These are phyloP conservation scores for Thyridium curvatum DNA, from an alignment of 2,329 filamentous ascomycete genomes.

Conservation along the genomic window DNA sequence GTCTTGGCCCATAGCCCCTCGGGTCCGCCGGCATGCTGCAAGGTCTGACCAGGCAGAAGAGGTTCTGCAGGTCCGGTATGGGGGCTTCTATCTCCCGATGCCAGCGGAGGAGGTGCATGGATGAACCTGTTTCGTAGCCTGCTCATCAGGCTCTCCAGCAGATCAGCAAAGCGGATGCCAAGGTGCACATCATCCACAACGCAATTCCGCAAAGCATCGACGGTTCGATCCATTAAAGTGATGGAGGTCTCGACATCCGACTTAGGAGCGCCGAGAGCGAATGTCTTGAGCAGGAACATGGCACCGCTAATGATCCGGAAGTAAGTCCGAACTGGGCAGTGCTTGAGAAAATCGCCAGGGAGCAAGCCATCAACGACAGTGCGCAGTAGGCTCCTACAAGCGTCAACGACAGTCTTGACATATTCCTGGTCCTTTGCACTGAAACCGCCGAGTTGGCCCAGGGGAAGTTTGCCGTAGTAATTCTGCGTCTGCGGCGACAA, in stretches of 20 bases:
- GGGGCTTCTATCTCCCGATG: constrained; percentile 19
- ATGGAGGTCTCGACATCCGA: constrained; percentile 73
- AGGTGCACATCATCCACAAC: constrained; percentile 83
- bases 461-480: constrained; percentile 57
- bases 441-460: constrained; percentile 58
- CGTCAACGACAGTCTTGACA: constrained; percentile 70
- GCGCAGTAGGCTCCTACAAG: constrained; percentile 68
- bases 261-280: constrained; percentile 73
- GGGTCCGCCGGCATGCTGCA: no score
- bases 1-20: constrained; percentile 4
- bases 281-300: constrained; percentile 81
- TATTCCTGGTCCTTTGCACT: constrained; percentile 64
- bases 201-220: constrained; percentile 67
- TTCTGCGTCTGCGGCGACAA: constrained; percentile 60
- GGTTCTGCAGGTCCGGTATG: constrained; percentile 19
- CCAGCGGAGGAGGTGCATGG: constrained; percentile 46
- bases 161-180: constrained; percentile 75
- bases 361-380: constrained; percentile 72
- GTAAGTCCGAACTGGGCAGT: constrained; percentile 77
- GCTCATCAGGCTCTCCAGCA: constrained; percentile 72
- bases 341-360: constrained; percentile 70
- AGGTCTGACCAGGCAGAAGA: constrained; percentile 1
- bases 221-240: constrained; percentile 66
- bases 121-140: constrained; percentile 70
- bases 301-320: constrained; percentile 81